A percentile compares a stretch with the other conserved stretches of the same genome.
Evolutionary conservation across 208 protist genomes (phyloP).

Genomic region (Trypanosoma cruzi): DNA sequence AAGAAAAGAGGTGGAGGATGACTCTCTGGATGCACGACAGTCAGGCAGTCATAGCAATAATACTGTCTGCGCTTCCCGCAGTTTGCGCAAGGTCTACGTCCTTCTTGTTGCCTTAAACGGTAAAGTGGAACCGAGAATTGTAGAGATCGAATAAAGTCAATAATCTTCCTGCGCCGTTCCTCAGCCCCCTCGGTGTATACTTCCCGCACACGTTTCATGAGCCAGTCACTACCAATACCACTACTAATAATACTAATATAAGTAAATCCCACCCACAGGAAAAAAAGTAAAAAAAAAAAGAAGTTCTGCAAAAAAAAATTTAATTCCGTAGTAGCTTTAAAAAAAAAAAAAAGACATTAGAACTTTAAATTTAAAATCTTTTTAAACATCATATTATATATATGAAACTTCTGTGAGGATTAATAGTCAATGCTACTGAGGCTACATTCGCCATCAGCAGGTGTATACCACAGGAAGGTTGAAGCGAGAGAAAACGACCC

Average conservation of each 20-base stretch:
- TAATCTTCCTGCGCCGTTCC: constrained; percentile 50
- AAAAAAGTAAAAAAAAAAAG: constrained; percentile 22
- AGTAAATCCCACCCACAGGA: background rate
- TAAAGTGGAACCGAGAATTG: constrained; percentile 73
- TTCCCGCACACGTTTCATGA: constrained; percentile 69
- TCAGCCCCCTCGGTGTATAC: constrained; percentile 71
- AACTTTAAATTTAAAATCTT: background rate
- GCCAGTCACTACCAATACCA: constrained; percentile 1
- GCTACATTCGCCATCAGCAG: constrained; percentile 79
- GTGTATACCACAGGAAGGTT: constrained; percentile 92
- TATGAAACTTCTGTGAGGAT: background rate
- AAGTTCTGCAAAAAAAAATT: background rate
- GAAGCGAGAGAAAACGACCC: constrained; percentile 74
- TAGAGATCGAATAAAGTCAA: constrained; percentile 70
- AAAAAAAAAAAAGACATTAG: constrained; percentile 8
- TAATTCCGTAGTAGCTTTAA: background rate
- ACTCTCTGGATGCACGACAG: constrained; percentile 76
- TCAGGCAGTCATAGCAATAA: constrained; percentile 93
- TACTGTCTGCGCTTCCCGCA: constrained; percentile 79
- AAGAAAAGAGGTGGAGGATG: constrained; percentile 77
- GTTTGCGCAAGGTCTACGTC: constrained; percentile 67
- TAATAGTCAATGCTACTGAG: constrained; percentile 68
- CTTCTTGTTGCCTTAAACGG: constrained; percentile 54
- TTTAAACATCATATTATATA: background rate
- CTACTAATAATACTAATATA: no score